A percentile compares a stretch with the other conserved stretches of the same genome.
phyloP scores from a whole-genome alignment of 2,329 filamentous ascomycete species.

The Diplocarpon mali region DNA sequence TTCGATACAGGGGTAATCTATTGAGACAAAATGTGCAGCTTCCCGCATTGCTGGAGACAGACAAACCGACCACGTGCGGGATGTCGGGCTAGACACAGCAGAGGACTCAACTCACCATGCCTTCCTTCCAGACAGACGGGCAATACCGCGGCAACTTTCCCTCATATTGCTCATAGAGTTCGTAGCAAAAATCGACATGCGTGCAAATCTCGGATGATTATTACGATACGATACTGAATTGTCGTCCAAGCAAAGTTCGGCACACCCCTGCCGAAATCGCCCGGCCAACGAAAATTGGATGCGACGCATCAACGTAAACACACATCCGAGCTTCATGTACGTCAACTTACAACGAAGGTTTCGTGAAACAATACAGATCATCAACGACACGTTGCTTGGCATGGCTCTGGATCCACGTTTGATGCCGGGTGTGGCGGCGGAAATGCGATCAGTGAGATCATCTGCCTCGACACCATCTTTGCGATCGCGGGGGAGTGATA shows the following conservation, averaged over 20 bases:
- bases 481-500: constrained; percentile 58
- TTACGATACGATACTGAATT: neutral
- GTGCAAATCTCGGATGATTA: too few relatives aligned
- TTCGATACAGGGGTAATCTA: too few relatives aligned
- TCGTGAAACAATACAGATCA: constrained; percentile 17
- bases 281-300: constrained; percentile 8
- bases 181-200: too few relatives aligned
- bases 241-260: neutral
- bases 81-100: too few relatives aligned
- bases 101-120: too few relatives aligned
- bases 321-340: constrained; percentile 22
- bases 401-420: constrained; percentile 34
- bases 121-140: too few relatives aligned
- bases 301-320: neutral
- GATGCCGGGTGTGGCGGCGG: constrained; percentile 33
- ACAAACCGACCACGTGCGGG: too few relatives aligned
- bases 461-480: constrained; percentile 71
- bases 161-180: too few relatives aligned
- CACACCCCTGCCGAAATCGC: constrained; percentile 8
- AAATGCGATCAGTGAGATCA: constrained; percentile 39
- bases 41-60: too few relatives aligned
- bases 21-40: too few relatives aligned
- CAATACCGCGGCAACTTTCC: too few relatives aligned
- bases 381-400: constrained; percentile 28
- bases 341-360: constrained; percentile 20